A percentile compares a stretch with the other conserved stretches of the same genome.
Conservation (phyloP, 306 rosid species). For the Rubus idaeus region DNA sequence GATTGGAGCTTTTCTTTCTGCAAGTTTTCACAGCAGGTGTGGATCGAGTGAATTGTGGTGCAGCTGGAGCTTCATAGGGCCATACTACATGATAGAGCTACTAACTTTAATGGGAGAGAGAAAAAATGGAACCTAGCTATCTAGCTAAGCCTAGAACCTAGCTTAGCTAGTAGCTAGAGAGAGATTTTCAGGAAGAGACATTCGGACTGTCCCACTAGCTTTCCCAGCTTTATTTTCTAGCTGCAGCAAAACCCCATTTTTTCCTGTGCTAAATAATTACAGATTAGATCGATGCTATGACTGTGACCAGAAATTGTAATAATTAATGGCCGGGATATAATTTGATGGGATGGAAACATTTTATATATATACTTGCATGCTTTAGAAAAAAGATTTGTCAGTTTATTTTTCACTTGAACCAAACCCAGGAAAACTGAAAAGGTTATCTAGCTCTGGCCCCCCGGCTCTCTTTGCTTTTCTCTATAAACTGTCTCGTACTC, state of each 20-base stretch:
- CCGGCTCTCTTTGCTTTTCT: not conserved
- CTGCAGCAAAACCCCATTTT: constrained; percentile 28
- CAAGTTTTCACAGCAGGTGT: constrained; percentile 25
- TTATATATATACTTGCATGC: not conserved
- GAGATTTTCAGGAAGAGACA: constrained; percentile 56
- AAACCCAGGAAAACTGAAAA: not conserved
- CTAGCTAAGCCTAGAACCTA: not conserved
- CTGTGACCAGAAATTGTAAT: constrained; percentile 25
- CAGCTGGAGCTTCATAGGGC: constrained; percentile 6
- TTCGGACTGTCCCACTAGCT: constrained; percentile 97
- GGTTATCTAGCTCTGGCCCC: not conserved
- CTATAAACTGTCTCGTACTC: not conserved
- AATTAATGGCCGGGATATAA: not conserved
- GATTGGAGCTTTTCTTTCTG: constrained; percentile 35
- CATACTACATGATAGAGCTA: constrained; percentile 8
- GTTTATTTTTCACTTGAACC: constrained; percentile 11
- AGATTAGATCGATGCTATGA: constrained; percentile 35
- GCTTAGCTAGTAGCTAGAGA: constrained; percentile 23
- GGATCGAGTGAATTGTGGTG: not conserved
- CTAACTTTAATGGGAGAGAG: constrained; percentile 22
- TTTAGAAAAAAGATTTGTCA: constrained; percentile 22
- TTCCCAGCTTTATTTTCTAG: constrained; percentile 49
- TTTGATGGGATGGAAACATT: not conserved
- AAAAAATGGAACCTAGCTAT: not conserved
- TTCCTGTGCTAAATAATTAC: constrained; percentile 37